phyloP scores from a whole-genome alignment of 2,329 filamentous ascomycete genomes.

The Magnaporthiopsis rhizophila region DNA sequence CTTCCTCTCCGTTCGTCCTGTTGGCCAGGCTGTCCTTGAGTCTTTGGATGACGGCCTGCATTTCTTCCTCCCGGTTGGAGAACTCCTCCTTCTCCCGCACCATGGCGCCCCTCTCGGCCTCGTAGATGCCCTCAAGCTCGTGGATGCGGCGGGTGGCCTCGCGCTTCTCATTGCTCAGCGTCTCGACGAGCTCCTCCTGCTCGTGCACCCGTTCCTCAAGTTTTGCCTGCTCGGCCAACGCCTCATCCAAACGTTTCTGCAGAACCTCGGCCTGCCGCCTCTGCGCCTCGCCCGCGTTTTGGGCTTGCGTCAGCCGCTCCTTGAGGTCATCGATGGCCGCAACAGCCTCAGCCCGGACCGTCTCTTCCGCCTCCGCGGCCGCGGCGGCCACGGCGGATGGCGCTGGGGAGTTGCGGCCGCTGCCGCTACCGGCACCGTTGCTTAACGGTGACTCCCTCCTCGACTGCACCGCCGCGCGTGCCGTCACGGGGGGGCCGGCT shows the following conservation, averaged over 20 bases:
- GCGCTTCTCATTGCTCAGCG: slow-evolving; percentile 74
- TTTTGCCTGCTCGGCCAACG: slow-evolving; percentile 71
- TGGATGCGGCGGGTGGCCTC: slow-evolving; percentile 76
- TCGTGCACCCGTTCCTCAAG: slow-evolving; percentile 86
- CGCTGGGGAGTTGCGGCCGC: slow-evolving; percentile 15
- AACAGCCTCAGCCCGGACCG: slow-evolving; percentile 70
- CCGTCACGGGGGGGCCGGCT: slow-evolving; percentile 59
- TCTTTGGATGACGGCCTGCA: slow-evolving; percentile 82
- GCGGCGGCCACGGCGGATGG: slow-evolving; percentile 29
- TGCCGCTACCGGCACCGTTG: slow-evolving; percentile 18
- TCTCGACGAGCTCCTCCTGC: slow-evolving; percentile 73
- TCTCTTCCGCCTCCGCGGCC: slow-evolving; percentile 49
- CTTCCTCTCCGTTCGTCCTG: slow-evolving; percentile 53
- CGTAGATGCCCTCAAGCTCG: slow-evolving; percentile 88
- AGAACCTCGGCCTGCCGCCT: slow-evolving; percentile 80
- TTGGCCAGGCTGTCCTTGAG: slow-evolving; percentile 84
- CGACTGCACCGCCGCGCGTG: slow-evolving; percentile 56
- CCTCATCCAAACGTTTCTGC: slow-evolving; percentile 80
- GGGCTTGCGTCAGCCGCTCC: slow-evolving; percentile 72
- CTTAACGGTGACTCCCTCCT: slow-evolving; percentile 43
- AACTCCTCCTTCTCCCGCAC: slow-evolving; percentile 90
- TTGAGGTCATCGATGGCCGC: slow-evolving; percentile 78
- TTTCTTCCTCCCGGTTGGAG: slow-evolving; percentile 74
- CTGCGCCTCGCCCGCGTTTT: slow-evolving; percentile 67
- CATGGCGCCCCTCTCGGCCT: slow-evolving; percentile 78